Percentiles rank a stretch among this genome's conserved stretches.
phyloP scores from a whole-genome alignment of 495 filamentous ascomycete species.

The Aspergillus panamensis region DNA sequence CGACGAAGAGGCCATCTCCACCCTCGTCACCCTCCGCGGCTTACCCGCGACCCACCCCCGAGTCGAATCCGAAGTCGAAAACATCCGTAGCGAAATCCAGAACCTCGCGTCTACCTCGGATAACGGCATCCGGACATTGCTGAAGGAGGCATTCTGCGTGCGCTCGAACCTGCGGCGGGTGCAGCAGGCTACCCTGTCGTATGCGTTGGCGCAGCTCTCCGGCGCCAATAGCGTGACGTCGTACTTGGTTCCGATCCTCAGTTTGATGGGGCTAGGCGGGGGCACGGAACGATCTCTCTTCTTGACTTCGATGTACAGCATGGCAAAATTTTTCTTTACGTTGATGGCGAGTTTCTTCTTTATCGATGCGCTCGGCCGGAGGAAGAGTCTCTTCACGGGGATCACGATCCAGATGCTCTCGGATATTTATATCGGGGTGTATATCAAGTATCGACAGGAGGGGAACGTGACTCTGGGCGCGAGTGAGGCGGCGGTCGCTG shows the following conservation, averaged over 20 bases:
- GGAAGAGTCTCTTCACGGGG: slow-evolving; percentile 20
- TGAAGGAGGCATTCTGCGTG: slow-evolving; percentile 18
- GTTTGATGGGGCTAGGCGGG: slow-evolving; percentile 6
- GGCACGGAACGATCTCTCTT: slow-evolving; percentile 15
- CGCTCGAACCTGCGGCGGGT: slow-evolving; percentile 19
- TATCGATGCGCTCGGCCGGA: slow-evolving; percentile 20
- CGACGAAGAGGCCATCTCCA: slow-evolving; percentile 26
- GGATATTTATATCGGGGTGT: slow-evolving; percentile 19
- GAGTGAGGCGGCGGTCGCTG: slow-evolving; percentile 11
- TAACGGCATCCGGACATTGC: slow-evolving; percentile 1
- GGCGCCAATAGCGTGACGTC: slow-evolving; percentile 23
- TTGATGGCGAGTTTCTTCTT: slow-evolving; percentile 22
- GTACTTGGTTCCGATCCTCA: slow-evolving; percentile 24
- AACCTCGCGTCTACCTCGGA: not conserved
- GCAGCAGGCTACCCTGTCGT: slow-evolving; percentile 24
- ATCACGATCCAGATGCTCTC: slow-evolving; percentile 17
- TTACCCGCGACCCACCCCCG: slow-evolving; percentile 22
- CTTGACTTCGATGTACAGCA: slow-evolving; percentile 4
- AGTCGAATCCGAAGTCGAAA: slow-evolving; percentile 25
- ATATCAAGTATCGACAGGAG: slow-evolving; percentile 13
- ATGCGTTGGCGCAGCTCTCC: slow-evolving; percentile 30
- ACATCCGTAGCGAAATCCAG: slow-evolving; percentile 19
- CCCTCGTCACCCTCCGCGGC: slow-evolving; percentile 27
- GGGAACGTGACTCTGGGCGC: not conserved
- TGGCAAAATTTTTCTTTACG: slow-evolving; percentile 33